Conservation (phyloP, 805 yeast genomes). For the Citeromyces matritensis region DNA sequence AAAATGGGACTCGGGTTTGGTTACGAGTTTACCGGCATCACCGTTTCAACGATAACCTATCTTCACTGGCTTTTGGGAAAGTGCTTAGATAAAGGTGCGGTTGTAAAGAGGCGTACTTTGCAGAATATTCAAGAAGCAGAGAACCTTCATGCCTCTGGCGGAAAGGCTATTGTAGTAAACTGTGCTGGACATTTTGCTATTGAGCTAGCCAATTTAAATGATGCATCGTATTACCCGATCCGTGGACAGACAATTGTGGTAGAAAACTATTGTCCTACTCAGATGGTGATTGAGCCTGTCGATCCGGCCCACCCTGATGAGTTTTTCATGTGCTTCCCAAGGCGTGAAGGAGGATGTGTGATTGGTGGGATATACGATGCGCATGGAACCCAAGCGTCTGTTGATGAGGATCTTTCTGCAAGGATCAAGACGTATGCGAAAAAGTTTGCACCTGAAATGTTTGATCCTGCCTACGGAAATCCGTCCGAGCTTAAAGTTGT, state of each 20-base stretch:
- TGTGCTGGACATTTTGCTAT: conserved; percentile 39
- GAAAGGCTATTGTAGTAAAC: conserved; percentile 34
- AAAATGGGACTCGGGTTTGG: conserved; percentile 20
- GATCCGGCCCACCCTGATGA: conserved; percentile 23
- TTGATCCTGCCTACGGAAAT: conserved; percentile 14
- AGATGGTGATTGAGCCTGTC: conserved; percentile 15
- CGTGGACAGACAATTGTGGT: conserved; percentile 45
- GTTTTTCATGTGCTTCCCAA: conserved; percentile 45
- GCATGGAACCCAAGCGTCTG: conserved; percentile 7
- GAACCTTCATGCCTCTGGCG: conserved; percentile 19
- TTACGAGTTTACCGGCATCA: conserved; percentile 32
- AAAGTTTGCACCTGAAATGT: conserved; percentile 20
- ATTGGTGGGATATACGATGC: conserved; percentile 35
- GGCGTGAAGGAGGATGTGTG: conserved; percentile 60
- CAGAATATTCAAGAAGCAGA: conserved; percentile 33
- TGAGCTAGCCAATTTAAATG: conserved; percentile 27
- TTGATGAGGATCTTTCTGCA: conserved; percentile 27
- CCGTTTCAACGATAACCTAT: conserved; percentile 44
- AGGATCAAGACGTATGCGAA: conserved; percentile 31
- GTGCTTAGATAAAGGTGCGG: conserved; percentile 29
- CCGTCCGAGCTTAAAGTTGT: conserved; percentile 25
- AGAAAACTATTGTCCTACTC: conserved; percentile 22
- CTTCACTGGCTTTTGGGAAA: conserved; percentile 33
- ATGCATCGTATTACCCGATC: conserved; percentile 29
- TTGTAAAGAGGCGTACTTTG: conserved; percentile 24